Percentiles rank a stretch among this genome's conserved stretches.
These are phyloP conservation scores for Funneliformis mosseae DNA, from an alignment of 192 early-diverging fungal species.

Conservation along the genomic window DNA sequence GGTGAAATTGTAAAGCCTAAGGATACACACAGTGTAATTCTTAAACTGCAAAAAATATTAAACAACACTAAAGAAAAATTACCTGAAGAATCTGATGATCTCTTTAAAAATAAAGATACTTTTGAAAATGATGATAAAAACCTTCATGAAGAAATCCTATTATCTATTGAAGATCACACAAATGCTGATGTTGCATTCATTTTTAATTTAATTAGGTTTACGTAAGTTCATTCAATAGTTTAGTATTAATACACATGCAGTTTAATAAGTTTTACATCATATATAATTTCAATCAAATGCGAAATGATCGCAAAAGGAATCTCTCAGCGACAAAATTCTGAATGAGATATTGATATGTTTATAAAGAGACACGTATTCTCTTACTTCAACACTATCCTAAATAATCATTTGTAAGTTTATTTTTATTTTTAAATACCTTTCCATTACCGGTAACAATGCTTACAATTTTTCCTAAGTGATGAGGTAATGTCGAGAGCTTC, in stretches of 20 bases:
- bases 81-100: slow-evolving; percentile 23
- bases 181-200: too few species aligned
- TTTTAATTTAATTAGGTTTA: slow-evolving; percentile 30
- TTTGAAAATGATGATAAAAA: slow-evolving; percentile 28
- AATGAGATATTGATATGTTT: slow-evolving; percentile 35
- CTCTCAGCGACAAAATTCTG: slow-evolving; percentile 24
- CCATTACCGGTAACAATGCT: too few species aligned
- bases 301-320: slow-evolving; percentile 34
- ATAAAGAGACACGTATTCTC: slow-evolving; percentile 23
- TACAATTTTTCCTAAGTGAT: too few species aligned
- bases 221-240: slow-evolving; percentile 29
- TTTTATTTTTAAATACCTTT: slow-evolving; percentile 22
- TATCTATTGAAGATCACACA: too few species aligned
- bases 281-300: slow-evolving; percentile 24
- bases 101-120: too few species aligned
- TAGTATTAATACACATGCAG: background rate
- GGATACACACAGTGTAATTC: too few species aligned
- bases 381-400: slow-evolving; percentile 27
- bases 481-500: too few species aligned
- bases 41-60: slow-evolving; percentile 25
- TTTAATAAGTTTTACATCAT: slow-evolving; percentile 4
- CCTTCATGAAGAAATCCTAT: slow-evolving; percentile 24
- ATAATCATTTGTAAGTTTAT: slow-evolving; percentile 38
- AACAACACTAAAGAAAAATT: background rate
- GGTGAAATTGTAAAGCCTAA: slow-evolving; percentile 21